A percentile compares a stretch with the other conserved stretches of the same genome.
Conservation (phyloP, 83 land plant species). For the Larix sibirica region DNA sequence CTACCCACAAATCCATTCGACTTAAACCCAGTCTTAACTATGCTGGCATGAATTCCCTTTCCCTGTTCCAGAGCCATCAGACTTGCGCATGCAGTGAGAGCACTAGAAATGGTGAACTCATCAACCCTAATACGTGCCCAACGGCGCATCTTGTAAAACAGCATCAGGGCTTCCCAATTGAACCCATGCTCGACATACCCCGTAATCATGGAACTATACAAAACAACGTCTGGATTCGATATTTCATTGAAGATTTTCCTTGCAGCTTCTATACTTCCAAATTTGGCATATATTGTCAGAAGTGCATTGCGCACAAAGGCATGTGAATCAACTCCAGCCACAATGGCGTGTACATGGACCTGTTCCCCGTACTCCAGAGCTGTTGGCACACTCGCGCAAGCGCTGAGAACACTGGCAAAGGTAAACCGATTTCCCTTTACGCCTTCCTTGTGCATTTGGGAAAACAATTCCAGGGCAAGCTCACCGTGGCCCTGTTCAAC, state of each 20-base stretch:
- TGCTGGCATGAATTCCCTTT: conserved; percentile 20
- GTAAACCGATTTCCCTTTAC: conserved; percentile 57
- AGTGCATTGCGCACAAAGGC: conserved; percentile 49
- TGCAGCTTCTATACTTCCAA: conserved; percentile 21
- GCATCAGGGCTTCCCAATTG: conserved; percentile 13
- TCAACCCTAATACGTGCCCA: conserved; percentile 5
- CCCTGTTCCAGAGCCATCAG: conserved; percentile 15
- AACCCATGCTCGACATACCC: conserved; percentile 33
- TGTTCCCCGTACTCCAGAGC: conserved; percentile 39
- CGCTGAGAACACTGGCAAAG: conserved; percentile 62
- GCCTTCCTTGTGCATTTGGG: conserved; percentile 58
- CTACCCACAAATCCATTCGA: conserved; percentile 22
- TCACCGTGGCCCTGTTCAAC: conserved; percentile 48
- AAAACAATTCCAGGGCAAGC: conserved; percentile 42
- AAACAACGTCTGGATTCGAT: too few species aligned
- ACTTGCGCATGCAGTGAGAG: conserved; percentile 14
- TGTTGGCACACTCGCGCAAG: conserved; percentile 40
- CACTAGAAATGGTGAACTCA: conserved; percentile 24
- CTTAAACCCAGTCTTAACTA: conserved; percentile 21
- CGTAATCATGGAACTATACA: conserved; percentile 16
- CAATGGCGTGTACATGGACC: conserved; percentile 39
- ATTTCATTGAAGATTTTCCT: conserved; percentile 25
- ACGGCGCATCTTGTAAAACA: conserved; percentile 23
- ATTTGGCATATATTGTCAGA: conserved; percentile 44
- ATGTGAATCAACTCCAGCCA: conserved; percentile 32